Percentiles rank a stretch among this genome's conserved stretches.
Conservation (phyloP, 2,329 filamentous ascomycete species). For the Trichoderma citrinoviride region DNA sequence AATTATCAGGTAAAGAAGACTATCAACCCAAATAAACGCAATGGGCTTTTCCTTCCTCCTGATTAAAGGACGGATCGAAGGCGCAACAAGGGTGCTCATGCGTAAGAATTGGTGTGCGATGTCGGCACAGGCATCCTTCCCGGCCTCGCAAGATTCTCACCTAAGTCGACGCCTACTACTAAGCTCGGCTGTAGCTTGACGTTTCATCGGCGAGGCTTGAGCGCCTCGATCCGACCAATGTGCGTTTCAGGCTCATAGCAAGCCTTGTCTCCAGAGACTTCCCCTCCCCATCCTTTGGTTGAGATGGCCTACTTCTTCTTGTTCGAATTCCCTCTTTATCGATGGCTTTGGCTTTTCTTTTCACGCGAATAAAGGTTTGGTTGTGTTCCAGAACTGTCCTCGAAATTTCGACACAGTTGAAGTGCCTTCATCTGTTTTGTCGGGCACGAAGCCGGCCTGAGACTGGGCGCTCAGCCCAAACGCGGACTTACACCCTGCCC, state of each 20-base stretch:
- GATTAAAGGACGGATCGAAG: not conserved
- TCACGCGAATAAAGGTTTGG: not conserved
- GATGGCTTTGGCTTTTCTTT: not conserved
- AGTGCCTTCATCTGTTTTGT: not conserved
- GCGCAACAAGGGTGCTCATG: not conserved
- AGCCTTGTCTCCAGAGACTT: not conserved
- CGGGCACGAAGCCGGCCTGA: not conserved
- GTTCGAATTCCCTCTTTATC: not conserved
- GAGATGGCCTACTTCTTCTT: not conserved
- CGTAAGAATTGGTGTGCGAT: not conserved
- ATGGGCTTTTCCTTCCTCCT: too few relatives aligned
- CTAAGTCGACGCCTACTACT: constrained; percentile 11
- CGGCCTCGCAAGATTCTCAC: not conserved
- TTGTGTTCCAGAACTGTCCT: not conserved
- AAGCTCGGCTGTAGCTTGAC: not conserved
- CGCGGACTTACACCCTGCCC: not conserved
- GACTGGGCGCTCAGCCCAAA: not conserved
- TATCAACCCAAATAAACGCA: not conserved
- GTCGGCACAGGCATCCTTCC: not conserved
- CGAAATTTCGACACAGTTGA: not conserved
- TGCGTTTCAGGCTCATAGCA: not conserved
- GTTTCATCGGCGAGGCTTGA: not conserved
- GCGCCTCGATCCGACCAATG: not conserved
- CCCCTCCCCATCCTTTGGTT: not conserved
- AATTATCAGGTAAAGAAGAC: not conserved